Conservation (phyloP, 768 basidiomycete genomes). For the Gymnopilus junonius region DNA sequence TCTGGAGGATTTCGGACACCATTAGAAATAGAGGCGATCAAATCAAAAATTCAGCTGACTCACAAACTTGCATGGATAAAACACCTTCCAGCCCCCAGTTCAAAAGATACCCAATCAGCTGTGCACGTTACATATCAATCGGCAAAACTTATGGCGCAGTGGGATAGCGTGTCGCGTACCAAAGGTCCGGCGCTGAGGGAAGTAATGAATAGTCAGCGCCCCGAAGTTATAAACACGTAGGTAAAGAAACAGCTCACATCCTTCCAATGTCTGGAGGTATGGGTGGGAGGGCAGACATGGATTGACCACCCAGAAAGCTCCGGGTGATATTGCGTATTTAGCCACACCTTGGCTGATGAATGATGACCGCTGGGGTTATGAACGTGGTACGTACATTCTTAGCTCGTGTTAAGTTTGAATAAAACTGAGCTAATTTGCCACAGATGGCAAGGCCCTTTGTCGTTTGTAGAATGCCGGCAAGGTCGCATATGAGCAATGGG, state of each 20-base stretch:
- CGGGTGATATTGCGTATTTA: background rate
- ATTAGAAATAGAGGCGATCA: background rate
- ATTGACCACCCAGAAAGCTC: background rate
- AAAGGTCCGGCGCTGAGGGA: background rate
- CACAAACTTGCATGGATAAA: background rate
- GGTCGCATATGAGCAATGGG: background rate
- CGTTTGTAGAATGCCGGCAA: background rate
- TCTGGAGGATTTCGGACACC: background rate
- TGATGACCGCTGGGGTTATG: background rate
- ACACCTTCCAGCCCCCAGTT: background rate
- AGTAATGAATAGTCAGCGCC: background rate
- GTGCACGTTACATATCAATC: too few species aligned
- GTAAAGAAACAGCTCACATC: background rate
- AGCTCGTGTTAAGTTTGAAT: background rate
- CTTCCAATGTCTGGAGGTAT: constrained; percentile 7
- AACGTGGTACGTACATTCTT: background rate
- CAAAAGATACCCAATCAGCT: background rate
- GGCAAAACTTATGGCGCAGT: background rate
- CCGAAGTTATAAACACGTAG: background rate
- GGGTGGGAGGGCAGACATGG: constrained; percentile 4
- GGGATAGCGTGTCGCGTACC: background rate
- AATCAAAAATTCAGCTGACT: background rate
- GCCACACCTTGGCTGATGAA: background rate
- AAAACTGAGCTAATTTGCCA: background rate
- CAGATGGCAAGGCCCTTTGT: background rate